A percentile compares a stretch with the other conserved stretches of the same genome.
These are phyloP conservation scores for Plantago elongata DNA, from an alignment of 257 asterid genomes.

Conservation along the genomic window DNA sequence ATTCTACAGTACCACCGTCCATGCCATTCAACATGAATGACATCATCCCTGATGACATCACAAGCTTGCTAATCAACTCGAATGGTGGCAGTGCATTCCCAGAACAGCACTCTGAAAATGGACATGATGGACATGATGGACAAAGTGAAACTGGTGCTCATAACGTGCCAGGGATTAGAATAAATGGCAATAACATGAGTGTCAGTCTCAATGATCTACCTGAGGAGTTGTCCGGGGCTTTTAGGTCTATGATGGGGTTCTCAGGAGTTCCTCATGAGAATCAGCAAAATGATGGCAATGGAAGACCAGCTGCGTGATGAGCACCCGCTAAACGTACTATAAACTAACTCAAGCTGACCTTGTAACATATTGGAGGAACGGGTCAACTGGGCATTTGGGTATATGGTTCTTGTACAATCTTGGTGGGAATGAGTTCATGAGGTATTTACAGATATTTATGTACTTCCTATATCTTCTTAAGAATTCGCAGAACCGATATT, in stretches of 20 bases:
- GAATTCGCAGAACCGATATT: background rate
- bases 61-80: constrained; percentile 50
- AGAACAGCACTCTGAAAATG: constrained; percentile 30
- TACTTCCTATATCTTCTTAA: background rate
- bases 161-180: constrained; percentile 35
- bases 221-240: constrained; percentile 58
- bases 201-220: constrained; percentile 44
- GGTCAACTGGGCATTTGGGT: background rate
- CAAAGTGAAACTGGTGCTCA: constrained; percentile 23
- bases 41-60: constrained; percentile 34
- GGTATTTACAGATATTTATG: background rate
- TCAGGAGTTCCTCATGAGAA: constrained; percentile 42
- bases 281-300: constrained; percentile 35
- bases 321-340: background rate
- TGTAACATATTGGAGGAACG: background rate
- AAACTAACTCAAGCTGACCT: constrained; percentile 7
- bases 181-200: constrained; percentile 36
- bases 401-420: background rate
- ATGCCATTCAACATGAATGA: constrained; percentile 44
- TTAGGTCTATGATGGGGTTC: constrained; percentile 76
- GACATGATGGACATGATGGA: constrained; percentile 31
- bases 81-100: constrained; percentile 33
- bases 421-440: background rate
- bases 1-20: constrained; percentile 34
- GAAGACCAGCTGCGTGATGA: constrained; percentile 44